Percentiles rank a stretch among this genome's conserved stretches.
Conservation (phyloP, 306 rosid species). For the Alnus rubra region DNA sequence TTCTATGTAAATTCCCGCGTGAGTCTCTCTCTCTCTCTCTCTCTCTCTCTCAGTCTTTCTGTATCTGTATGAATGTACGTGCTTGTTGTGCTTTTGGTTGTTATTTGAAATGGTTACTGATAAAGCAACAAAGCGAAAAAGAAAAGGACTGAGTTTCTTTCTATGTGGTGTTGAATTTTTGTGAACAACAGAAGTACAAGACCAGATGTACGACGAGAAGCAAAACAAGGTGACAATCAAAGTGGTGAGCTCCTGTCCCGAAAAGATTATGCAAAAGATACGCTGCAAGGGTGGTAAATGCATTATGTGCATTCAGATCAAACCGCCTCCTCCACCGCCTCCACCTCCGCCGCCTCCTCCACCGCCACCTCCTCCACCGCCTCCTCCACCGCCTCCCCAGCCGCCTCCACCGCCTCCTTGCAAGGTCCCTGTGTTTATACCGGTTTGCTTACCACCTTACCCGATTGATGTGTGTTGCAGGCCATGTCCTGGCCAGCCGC, state of each 20-base stretch:
- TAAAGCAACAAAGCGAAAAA: not conserved
- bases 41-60: too few relatives aligned
- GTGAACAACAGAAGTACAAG: conserved; percentile 78
- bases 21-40: conserved; percentile 36
- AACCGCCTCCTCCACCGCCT: too few relatives aligned
- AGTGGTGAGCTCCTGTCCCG: conserved; percentile 75
- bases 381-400: too few relatives aligned
- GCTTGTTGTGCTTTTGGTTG: too few relatives aligned
- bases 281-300: conserved; percentile 52
- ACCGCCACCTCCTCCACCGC: too few relatives aligned
- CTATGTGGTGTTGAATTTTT: conserved; percentile 15
- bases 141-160: conserved; percentile 33
- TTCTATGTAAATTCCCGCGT: conserved; percentile 72
- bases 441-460: conserved; percentile 9
- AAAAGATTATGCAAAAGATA: conserved; percentile 60
- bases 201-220: conserved; percentile 59
- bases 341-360: too few relatives aligned
- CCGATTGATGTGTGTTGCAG: conserved; percentile 33
- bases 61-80: too few relatives aligned
- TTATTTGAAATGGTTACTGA: too few relatives aligned
- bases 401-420: too few relatives aligned
- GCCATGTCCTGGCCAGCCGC: conserved; percentile 32
- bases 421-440: too few relatives aligned
- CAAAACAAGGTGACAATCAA: conserved; percentile 51
- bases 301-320: conserved; percentile 69